Base-by-base conservation (phyloP, 2,329 filamentous ascomycete species). In the Podosphaera aphanis region DNA sequence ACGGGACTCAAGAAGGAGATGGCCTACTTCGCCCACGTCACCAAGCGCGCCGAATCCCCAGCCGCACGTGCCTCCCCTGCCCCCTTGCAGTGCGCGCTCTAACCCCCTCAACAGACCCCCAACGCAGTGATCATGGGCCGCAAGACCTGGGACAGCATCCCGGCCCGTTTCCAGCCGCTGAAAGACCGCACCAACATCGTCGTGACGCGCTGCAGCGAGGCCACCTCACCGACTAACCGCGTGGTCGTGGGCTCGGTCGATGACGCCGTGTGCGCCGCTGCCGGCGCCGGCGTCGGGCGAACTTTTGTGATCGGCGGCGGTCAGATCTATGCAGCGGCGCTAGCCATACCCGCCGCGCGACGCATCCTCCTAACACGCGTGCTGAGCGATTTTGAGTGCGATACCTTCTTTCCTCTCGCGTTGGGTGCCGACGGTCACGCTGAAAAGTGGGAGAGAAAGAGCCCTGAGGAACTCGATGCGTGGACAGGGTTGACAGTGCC, bases 121-220 rank as follows among this genome's bases (percentile, higher is more conserved):
- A 88, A 86, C 61, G 81, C 83, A 16, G 83, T 95, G 44, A 79
- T 98, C 54, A 98, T 98, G 90, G 90, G 90, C 49, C 81, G 90
- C 57, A 94, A 92, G 63, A 98, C 90, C 0, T 98, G 88, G 79
- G 84, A 93, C 45, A 84, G 77, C 51, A 88, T 98, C 49, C 88
- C 90, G 2, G 58, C 67, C 5, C 71, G 68, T 44, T 85, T 90
- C 59, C 71, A 85, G 2, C 90, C 90, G 16, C 68, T 98, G 29
- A 77, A 74, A 49, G 79, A 76, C 50, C 69, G 90, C 8, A 66
- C 85, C 44, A 95, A 93, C 61, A 73, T 94, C 36, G 73, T 95
- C 52, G 67, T 98, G 53, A 81, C 76, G 49, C 40, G 40, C 21
- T n/a, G n/a, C 8, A 15, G 7, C 68, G 78, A 41, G 66, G 66